These are phyloP conservation scores for Talaromyces albobiverticillius DNA, from an alignment of 2,329 filamentous ascomycete species.

Conservation along the genomic window DNA sequence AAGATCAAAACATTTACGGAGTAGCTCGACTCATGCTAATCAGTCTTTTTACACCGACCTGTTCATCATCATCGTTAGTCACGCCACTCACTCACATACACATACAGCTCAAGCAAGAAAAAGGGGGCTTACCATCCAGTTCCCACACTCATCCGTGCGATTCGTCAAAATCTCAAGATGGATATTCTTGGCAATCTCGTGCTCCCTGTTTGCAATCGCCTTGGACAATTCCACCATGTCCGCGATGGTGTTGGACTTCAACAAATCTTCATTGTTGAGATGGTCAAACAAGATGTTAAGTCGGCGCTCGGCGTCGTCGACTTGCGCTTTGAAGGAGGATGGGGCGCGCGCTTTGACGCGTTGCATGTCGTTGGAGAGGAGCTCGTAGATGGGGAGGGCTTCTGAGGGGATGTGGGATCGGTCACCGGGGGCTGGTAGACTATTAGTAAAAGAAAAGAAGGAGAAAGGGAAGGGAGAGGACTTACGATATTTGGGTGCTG, in stretches of 20 bases:
- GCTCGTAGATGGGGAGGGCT: constrained; percentile 75
- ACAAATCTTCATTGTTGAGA: constrained; percentile 89
- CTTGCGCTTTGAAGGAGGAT: constrained; percentile 79
- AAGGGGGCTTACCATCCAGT: constrained; percentile 90
- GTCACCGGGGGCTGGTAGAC: constrained; percentile 63
- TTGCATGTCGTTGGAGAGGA: constrained; percentile 80
- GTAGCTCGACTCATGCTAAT: constrained; percentile 78
- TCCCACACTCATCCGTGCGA: constrained; percentile 75
- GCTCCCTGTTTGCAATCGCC: constrained; percentile 67
- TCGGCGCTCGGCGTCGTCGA: constrained; percentile 91
- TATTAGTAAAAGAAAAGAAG: constrained; percentile 16
- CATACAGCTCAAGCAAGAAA: constrained; percentile 16
- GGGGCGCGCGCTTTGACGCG: constrained; percentile 84
- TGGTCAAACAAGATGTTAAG: constrained; percentile 94
- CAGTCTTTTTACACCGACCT: constrained; percentile 74
- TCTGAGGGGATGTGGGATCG: constrained; percentile 79
- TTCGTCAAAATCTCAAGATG: constrained; percentile 74
- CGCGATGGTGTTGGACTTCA: constrained; percentile 67
- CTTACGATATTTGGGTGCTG: constrained; percentile 67
- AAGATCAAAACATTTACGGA: constrained; percentile 41
- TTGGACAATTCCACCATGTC: constrained; percentile 53
- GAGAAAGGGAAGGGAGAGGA: constrained; percentile 24
- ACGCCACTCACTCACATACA: background rate
- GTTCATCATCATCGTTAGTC: background rate
- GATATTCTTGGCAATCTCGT: constrained; percentile 63